Conservation (phyloP, 2,329 filamentous ascomycete genomes). For the Colletotrichum australisinense region DNA sequence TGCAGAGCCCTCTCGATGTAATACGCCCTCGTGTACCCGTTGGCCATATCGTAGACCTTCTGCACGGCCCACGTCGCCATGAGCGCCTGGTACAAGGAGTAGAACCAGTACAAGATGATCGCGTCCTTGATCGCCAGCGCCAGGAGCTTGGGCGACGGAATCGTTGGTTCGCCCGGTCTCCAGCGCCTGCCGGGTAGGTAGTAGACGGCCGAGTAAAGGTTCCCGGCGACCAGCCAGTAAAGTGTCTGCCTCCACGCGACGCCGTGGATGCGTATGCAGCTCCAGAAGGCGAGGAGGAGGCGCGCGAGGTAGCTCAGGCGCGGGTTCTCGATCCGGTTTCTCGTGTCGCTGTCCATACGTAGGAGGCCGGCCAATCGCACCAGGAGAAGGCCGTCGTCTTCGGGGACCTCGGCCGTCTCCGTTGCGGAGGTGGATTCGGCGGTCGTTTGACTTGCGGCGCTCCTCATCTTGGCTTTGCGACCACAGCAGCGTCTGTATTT, state of each 20-base stretch:
- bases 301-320: not conserved
- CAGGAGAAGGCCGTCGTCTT: constrained; percentile 2
- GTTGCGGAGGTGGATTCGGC: too few species aligned
- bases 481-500: not conserved
- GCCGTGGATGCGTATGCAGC: not conserved
- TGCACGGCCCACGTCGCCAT: not conserved
- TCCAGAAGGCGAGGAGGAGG: not conserved
- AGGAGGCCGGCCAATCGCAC: not conserved
- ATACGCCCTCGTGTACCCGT: constrained; percentile 21
- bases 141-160: not conserved
- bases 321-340: not conserved
- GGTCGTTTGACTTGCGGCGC: too few species aligned
- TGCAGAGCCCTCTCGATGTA: constrained; percentile 10
- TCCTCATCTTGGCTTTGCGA: too few species aligned
- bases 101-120: not conserved
- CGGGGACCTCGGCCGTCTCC: too few species aligned
- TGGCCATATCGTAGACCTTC: constrained; percentile 17
- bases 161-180: not conserved
- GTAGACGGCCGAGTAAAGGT: not conserved
- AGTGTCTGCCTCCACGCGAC: not conserved
- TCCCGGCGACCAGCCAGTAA: too few species aligned
- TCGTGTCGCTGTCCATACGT: not conserved
- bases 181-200: not conserved
- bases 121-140: constrained; percentile 1
- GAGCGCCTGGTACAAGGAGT: not conserved